Evolutionary conservation across 2,329 filamentous ascomycete species (phyloP).

Genomic region (Coleophoma crateriformis): DNA sequence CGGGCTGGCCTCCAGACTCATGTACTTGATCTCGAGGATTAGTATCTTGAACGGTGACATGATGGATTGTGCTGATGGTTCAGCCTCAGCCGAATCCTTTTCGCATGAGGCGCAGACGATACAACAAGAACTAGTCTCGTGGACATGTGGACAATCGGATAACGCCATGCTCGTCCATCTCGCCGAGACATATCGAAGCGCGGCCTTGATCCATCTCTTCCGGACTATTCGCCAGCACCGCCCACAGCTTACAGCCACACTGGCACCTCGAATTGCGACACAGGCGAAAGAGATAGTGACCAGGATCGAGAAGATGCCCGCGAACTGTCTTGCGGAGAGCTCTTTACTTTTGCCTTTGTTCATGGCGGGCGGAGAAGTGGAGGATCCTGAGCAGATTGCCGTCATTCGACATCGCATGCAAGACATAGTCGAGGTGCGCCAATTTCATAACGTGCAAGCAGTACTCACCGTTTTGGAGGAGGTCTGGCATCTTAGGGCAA

Average conservation of each 20-base stretch:
- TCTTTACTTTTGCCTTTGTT: constrained; percentile 6
- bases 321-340: constrained; percentile 3
- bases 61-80: not conserved
- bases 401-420: constrained; percentile 1
- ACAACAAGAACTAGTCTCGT: not conserved
- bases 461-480: constrained; percentile 5
- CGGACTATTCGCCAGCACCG: not conserved
- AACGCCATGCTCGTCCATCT: constrained; percentile 1
- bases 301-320: not conserved
- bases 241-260: not conserved
- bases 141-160: not conserved
- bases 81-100: constrained; percentile 1
- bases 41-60: not conserved
- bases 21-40: not conserved
- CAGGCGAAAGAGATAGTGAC: not conserved
- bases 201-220: constrained; percentile 4
- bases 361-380: constrained; percentile 7
- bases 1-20: not conserved
- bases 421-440: not conserved
- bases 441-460: constrained; percentile 2
- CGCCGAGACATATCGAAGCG: constrained; percentile 1
- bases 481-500: constrained; percentile 1
- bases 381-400: constrained; percentile 1
- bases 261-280: not conserved
- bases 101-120: constrained; percentile 4